These are phyloP conservation scores for Nepenthes alata DNA, from an alignment of 179 eudicot genomes.

Conservation along the genomic window DNA sequence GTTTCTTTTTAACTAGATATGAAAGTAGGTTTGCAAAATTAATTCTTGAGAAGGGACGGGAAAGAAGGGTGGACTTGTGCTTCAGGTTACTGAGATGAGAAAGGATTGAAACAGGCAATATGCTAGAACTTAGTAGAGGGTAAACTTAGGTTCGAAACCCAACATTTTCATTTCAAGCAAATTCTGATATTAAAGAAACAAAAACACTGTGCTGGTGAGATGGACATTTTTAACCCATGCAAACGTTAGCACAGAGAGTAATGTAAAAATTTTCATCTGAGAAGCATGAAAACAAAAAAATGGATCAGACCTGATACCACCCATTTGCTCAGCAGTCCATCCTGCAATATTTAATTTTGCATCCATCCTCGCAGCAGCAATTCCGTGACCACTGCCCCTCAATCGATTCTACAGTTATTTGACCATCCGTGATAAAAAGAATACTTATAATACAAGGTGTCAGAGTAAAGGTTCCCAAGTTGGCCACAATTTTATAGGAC, in stretches of 20 bases:
- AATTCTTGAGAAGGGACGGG: not conserved
- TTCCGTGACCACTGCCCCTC: slow-evolving; percentile 94
- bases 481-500: not conserved
- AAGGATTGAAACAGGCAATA: no score
- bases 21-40: no score
- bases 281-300: not conserved
- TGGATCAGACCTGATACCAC: slow-evolving; percentile 55
- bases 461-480: not conserved
- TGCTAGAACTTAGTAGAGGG: no score
- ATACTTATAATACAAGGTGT: not conserved
- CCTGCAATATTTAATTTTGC: slow-evolving; percentile 87
- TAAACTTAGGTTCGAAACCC: no score
- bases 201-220: no score
- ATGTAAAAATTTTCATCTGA: no score
- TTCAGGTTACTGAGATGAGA: no score
- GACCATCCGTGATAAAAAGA: not conserved
- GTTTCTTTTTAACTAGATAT: not conserved
- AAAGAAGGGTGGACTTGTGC: not conserved
- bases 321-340: slow-evolving; percentile 87
- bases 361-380: slow-evolving; percentile 96
- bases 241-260: no score
- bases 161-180: no score
- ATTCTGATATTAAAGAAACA: no score
- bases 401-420: slow-evolving; percentile 47
- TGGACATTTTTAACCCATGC: no score